Evolutionary conservation across 164 flowering plant genomes (phyloP), one percentile per base, ranked within the genome.

Genomic region (Piper betle): DNA sequence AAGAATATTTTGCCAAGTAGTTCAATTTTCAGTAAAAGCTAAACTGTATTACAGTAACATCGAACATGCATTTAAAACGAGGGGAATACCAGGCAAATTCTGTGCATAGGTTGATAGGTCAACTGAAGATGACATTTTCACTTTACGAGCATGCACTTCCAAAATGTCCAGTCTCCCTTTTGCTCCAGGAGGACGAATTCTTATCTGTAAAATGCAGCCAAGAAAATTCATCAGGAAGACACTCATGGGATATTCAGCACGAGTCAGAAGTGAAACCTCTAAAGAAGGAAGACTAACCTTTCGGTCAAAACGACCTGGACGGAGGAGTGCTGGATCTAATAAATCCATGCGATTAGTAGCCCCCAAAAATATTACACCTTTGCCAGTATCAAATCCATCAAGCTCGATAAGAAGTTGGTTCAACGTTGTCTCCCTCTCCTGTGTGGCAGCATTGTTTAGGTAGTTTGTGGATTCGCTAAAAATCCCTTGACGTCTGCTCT

Each of bases 221-320:
- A 25, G 61, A 54, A 18, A 54, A 3, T 54, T 54, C 33, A 25
- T 25, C 33, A 10, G 57, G 15, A 54, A 3, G 37, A 20, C 6
- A 1, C 50, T 46, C 15, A 46, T 46, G 50, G 50, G 15, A 46
- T 46, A 15, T 6, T 46, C 3, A 46, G 50, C 3, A 15, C 1
- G 15, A 46, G 50, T 10, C 15, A 10, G 15, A 46, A 15, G 15
- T 46, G 11, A 12, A 46, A 9, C 12, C 46, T 2, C 15, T 46
- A 46, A 46, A 46, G 15, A 46, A 46, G 37, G 48, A 40, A 71
- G 60, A 72, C 77, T 73, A 63, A 93, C 99, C 96, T 90, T 90
- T 37, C 99, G 86, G 67, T 93, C 99, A 79, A 93, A 93, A 64
- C 97, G 91, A 64, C 99, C 99, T 9, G 99, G 99, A 25, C 99